Conservation (phyloP, 2,329 filamentous ascomycete genomes). For the Aspergillus piperis region DNA sequence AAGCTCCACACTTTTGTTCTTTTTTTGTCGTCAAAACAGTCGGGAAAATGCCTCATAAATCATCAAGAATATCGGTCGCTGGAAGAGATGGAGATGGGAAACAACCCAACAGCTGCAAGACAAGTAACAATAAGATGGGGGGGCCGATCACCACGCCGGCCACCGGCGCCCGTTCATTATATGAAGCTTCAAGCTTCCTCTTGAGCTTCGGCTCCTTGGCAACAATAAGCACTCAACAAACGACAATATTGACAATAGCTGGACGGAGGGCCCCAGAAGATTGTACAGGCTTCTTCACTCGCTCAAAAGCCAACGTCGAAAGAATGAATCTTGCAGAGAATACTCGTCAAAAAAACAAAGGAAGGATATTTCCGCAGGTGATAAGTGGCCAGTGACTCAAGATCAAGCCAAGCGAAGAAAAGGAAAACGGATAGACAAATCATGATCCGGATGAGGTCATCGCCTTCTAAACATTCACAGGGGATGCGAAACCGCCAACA, state of each 20-base stretch:
- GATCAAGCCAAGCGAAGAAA: not conserved
- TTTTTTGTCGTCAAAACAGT: conserved; percentile 10
- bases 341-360: not conserved
- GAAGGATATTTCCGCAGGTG: conserved; percentile 13
- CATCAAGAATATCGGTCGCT: conserved; percentile 9
- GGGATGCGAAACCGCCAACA: conserved; percentile 12
- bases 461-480: conserved; percentile 27
- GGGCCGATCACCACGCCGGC: not conserved
- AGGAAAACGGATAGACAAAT: conserved; percentile 1
- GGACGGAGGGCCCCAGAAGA: not conserved
- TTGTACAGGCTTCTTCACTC: conserved; percentile 1
- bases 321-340: conserved; percentile 15
- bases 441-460: conserved; percentile 22
- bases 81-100: not conserved
- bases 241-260: not conserved
- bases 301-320: conserved; percentile 7
- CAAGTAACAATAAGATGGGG: not conserved
- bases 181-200: conserved; percentile 1
- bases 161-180: conserved; percentile 5
- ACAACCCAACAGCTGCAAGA: not conserved
- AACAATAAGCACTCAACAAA: not conserved
- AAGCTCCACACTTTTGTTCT: conserved; percentile 13
- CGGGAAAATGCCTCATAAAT: conserved; percentile 9
- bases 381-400: not conserved
- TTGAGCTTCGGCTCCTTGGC: conserved; percentile 5